These are phyloP conservation scores for Alternaria incomplexa DNA, from an alignment of 2,329 filamentous ascomycete genomes.

Conservation along the genomic window DNA sequence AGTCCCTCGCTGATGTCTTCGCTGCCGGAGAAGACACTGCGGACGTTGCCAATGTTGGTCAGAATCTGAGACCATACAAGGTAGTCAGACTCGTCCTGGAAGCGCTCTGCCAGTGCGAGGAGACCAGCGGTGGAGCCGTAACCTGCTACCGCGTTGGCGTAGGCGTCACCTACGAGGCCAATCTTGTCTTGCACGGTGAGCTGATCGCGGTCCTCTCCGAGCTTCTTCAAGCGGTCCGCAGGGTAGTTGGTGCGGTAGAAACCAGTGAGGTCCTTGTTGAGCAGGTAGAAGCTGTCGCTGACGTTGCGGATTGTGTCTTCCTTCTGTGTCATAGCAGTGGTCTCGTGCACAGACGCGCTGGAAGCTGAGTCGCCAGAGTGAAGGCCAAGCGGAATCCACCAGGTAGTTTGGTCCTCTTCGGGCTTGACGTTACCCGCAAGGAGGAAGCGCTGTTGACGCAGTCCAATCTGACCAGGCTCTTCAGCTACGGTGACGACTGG, in stretches of 20 bases:
- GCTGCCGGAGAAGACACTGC: conserved; percentile 84
- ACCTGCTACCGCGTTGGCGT: conserved; percentile 86
- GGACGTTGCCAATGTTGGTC: conserved; percentile 75
- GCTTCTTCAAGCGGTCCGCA: conserved; percentile 77
- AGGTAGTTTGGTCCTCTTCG: conserved; percentile 88
- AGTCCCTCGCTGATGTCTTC: conserved; percentile 73
- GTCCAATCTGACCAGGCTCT: conserved; percentile 77
- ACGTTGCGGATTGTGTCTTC: conserved; percentile 77
- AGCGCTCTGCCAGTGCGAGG: conserved; percentile 83
- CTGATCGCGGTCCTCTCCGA: conserved; percentile 76
- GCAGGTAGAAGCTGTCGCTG: conserved; percentile 84
- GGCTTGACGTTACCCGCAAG: conserved; percentile 89
- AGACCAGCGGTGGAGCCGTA: conserved; percentile 82
- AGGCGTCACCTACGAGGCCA: conserved; percentile 86
- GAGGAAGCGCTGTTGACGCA: conserved; percentile 89
- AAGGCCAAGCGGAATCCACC: conserved; percentile 93
- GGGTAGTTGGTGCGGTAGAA: conserved; percentile 96
- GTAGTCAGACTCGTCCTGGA: conserved; percentile 80
- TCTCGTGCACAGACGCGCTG: conserved; percentile 66
- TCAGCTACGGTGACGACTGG: conserved; percentile 87
- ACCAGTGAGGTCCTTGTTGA: conserved; percentile 87
- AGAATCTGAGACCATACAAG: conserved; percentile 89
- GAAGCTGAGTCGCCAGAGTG: conserved; percentile 68
- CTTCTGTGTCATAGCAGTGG: conserved; percentile 75
- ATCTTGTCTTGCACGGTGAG: conserved; percentile 90